phyloP scores from a whole-genome alignment of 2,329 filamentous ascomycete species.

The Ambrosiella cleistominuta region DNA sequence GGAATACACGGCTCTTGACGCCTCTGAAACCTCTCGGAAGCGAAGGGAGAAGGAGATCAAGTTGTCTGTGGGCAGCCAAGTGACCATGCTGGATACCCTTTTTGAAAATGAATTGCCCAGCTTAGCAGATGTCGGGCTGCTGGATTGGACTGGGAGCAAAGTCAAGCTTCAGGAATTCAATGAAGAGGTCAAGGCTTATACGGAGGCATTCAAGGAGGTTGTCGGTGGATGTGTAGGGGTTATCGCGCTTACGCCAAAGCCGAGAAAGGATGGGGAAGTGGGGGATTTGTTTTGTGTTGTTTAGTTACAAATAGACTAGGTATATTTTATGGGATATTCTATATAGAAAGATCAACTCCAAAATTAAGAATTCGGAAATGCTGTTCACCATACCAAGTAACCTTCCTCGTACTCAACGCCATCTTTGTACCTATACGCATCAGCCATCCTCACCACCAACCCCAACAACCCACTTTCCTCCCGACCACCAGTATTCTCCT shows the following conservation, averaged over 20 bases:
- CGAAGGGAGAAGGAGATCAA: slow-evolving; percentile 17
- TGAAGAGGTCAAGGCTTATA: slow-evolving; percentile 32
- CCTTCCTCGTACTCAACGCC: neutral
- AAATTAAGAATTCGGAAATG: neutral
- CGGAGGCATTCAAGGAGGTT: slow-evolving; percentile 38
- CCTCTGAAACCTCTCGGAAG: slow-evolving; percentile 12
- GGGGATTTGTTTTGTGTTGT: slow-evolving; percentile 46
- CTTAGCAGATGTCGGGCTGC: slow-evolving; percentile 34
- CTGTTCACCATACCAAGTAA: neutral
- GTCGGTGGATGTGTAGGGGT: slow-evolving; percentile 47
- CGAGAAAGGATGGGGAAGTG: slow-evolving; percentile 23
- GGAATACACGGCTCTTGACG: slow-evolving; percentile 30
- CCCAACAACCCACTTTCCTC: slow-evolving; percentile 5
- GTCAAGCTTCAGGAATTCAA: slow-evolving; percentile 21
- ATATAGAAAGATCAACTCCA: neutral
- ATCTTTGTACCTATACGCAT: neutral
- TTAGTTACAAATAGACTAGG: too few relatives aligned
- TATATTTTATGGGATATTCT: neutral
- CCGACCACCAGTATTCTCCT: neutral
- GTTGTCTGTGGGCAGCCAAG: slow-evolving; percentile 27
- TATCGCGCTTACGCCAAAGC: slow-evolving; percentile 15
- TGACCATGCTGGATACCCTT: slow-evolving; percentile 31
- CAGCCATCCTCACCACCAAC: neutral
- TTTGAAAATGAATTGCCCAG: slow-evolving; percentile 26
- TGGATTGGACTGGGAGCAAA: slow-evolving; percentile 44